These are phyloP conservation scores for Dendrobium chrysotoxum DNA, from an alignment of 106 monocot genomes.

Conservation along the genomic window DNA sequence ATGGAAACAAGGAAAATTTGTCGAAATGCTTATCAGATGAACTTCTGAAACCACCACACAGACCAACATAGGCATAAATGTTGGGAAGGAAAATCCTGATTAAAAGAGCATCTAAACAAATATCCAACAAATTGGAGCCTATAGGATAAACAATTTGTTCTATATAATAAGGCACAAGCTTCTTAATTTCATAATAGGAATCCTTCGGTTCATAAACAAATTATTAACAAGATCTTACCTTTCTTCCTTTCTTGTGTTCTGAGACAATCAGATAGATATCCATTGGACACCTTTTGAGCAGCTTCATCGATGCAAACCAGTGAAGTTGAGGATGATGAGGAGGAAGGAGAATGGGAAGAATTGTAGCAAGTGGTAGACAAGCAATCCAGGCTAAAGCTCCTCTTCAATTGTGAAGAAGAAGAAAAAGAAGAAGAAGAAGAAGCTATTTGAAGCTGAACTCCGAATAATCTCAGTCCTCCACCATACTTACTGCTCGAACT, in stretches of 20 bases:
- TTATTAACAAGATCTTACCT: conserved; percentile 14
- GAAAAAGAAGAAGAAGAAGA: background rate
- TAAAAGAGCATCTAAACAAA: too few relatives aligned
- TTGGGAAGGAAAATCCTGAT: too few relatives aligned
- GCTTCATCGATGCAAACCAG: conserved; percentile 41
- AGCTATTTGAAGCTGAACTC: conserved; percentile 21
- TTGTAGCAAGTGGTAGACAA: conserved; percentile 7
- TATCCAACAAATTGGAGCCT: too few relatives aligned
- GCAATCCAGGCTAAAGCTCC: conserved; percentile 28
- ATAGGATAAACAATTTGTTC: too few relatives aligned
- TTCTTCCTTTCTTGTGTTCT: conserved; percentile 59
- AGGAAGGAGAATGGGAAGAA: conserved; percentile 12
- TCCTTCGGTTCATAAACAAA: too few relatives aligned
- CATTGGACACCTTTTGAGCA: conserved; percentile 23
- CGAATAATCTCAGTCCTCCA: conserved; percentile 20
- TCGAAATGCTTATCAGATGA: too few relatives aligned
- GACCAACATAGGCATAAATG: too few relatives aligned
- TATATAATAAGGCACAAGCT: too few relatives aligned
- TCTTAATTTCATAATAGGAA: too few relatives aligned
- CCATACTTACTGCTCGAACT: background rate
- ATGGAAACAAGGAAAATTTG: too few relatives aligned
- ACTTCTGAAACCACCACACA: too few relatives aligned
- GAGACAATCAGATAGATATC: conserved; percentile 41
- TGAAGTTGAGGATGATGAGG: conserved; percentile 28
- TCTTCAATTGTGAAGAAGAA: conserved; percentile 12